Conservation (phyloP, 2,329 filamentous ascomycete species). For the Penicillium paneum region DNA sequence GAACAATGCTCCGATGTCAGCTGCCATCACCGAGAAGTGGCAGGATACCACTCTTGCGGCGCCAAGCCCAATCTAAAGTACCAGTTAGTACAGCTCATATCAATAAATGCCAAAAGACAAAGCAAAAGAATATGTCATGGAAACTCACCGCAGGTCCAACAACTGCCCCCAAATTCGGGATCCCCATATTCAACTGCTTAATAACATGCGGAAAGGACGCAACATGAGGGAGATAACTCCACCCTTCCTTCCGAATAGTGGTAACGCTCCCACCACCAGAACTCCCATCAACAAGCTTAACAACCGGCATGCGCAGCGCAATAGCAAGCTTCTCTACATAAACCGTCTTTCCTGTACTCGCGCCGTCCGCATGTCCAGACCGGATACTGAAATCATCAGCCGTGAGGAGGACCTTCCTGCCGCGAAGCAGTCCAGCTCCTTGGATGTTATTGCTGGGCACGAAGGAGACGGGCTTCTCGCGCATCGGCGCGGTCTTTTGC, state of each 20-base stretch:
- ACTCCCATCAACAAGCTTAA: constrained; percentile 64
- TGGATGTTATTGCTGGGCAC: constrained; percentile 63
- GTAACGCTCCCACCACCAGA: constrained; percentile 63
- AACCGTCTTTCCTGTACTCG: constrained; percentile 56
- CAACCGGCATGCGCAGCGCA: constrained; percentile 55
- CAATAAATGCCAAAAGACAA: background rate
- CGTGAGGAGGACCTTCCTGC: constrained; percentile 57
- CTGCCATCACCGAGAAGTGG: constrained; percentile 66
- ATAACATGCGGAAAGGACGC: constrained; percentile 53
- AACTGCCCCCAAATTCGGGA: constrained; percentile 63
- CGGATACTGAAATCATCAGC: constrained; percentile 63
- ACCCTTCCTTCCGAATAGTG: constrained; percentile 55
- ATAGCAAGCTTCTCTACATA: constrained; percentile 63
- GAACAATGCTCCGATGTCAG: constrained; percentile 59
- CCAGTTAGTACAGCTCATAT: background rate
- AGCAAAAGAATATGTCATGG: background rate
- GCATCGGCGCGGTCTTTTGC: constrained; percentile 44
- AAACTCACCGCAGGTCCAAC: constrained; percentile 54
- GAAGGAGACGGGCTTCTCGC: constrained; percentile 48
- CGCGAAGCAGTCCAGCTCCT: constrained; percentile 53
- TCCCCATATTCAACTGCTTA: constrained; percentile 59
- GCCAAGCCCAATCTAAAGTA: constrained; percentile 54
- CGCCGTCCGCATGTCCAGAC: constrained; percentile 63
- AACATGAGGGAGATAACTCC: constrained; percentile 59
- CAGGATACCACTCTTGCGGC: constrained; percentile 60